phyloP scores from a whole-genome alignment of 352 stramenopile species.

The Globisporangium cystogenes region DNA sequence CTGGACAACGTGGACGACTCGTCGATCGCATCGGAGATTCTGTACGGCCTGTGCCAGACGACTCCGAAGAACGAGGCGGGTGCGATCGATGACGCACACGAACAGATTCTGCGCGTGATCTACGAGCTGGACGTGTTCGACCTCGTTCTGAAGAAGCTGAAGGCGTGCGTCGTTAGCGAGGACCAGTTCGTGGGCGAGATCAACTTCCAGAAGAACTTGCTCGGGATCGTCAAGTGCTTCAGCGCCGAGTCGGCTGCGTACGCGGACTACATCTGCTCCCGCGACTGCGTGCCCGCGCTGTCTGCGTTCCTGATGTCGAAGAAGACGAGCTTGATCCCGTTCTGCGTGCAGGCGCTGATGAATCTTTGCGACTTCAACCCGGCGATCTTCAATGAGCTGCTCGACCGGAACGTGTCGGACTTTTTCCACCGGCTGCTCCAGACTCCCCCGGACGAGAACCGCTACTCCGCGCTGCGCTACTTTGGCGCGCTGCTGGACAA shows the following conservation, averaged over 20 bases:
- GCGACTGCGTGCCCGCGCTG: slow-evolving; percentile 40
- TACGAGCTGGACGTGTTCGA: slow-evolving; percentile 60
- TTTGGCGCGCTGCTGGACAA: slow-evolving; percentile 59
- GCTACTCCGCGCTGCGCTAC: slow-evolving; percentile 62
- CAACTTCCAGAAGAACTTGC: slow-evolving; percentile 69
- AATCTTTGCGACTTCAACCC: slow-evolving; percentile 73
- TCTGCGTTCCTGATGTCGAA: slow-evolving; percentile 65
- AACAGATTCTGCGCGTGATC: slow-evolving; percentile 45
- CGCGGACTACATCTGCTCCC: slow-evolving; percentile 54
- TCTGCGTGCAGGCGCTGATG: slow-evolving; percentile 69
- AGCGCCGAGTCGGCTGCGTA: slow-evolving; percentile 50
- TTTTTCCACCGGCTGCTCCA: slow-evolving; percentile 76
- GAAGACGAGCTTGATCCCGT: slow-evolving; percentile 58
- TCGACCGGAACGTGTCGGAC: slow-evolving; percentile 55
- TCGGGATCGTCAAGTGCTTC: slow-evolving; percentile 75
- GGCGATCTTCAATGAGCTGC: slow-evolving; percentile 57
- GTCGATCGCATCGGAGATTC: slow-evolving; percentile 65
- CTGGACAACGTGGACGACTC: slow-evolving; percentile 69
- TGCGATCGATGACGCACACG: slow-evolving; percentile 21
- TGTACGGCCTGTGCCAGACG: slow-evolving; percentile 61
- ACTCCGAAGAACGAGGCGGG: slow-evolving; percentile 17
- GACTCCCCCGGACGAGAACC: slow-evolving; percentile 72
- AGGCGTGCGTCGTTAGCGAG: slow-evolving; percentile 53
- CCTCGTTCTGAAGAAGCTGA: slow-evolving; percentile 63
- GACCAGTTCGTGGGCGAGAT: slow-evolving; percentile 75